Evolutionary conservation across 2,329 filamentous ascomycete genomes (phyloP), one percentile per base, ranked within the genome.

Genomic region (Penicillium frequentans): DNA sequence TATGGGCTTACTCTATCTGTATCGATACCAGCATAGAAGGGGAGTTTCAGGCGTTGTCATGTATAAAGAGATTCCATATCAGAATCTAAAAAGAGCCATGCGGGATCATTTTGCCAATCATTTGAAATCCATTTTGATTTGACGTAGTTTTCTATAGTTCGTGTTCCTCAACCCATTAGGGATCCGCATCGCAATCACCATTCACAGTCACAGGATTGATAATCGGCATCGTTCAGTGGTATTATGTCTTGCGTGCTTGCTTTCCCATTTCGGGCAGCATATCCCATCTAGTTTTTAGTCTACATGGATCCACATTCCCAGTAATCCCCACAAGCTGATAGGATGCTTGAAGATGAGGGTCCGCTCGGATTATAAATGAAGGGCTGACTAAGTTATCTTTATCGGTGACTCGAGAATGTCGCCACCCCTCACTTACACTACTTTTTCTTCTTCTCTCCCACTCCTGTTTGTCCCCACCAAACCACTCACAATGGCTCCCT

Each of bases 301-400:
- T 23, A 31, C 11, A 19, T 21, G 3, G 23, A 50, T 49, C 46
- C 45, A 37, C 27, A 37, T 49, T 51, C 9, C 21, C 27, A 46
- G 47, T 61, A 62, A 62, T 62, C 55, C 52, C 49, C 49, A 45
- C 43, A 16, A 47, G 46, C 52, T 60, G 50, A 53, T 55, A 49
- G 54, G 51, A 47, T 39, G 8, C 35, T 24, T 31, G 11, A 24
- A 16, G 26, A 27, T 2, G 29, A 21, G 43, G 27, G 33, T 31
- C 35, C 29, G 27, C 27, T 29, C 27, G 16, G 54, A 56, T 62
- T 64, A 61, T 50, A 59, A 60, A 63, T 58, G 50, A 13, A 6
- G 1, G 58, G 58, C 53, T 65, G 52, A 65, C 61, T 65, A 62
- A 65, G 49, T 56, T 57, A 62, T 65, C 59, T 54, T 62, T 60